Percentiles rank a stretch among this genome's conserved stretches.
Conservation (phyloP, 208 protist genomes). For the Herpetomonas tarakana region DNA sequence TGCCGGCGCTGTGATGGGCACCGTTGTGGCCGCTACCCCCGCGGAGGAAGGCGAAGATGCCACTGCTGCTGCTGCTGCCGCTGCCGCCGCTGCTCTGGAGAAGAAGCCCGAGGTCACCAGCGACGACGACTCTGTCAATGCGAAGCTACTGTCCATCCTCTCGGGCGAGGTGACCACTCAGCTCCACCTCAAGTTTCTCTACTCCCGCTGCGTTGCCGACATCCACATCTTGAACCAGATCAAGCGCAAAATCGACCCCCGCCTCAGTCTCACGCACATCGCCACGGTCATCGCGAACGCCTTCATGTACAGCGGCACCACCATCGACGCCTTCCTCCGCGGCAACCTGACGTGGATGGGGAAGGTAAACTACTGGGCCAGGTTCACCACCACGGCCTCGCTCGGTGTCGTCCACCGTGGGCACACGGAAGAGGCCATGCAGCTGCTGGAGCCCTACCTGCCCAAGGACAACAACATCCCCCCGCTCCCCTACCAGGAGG, state of each 20-base stretch:
- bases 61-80: neutral
- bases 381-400: slow-evolving; percentile 96
- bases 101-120: slow-evolving; percentile 8
- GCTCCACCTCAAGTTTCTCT: slow-evolving; percentile 96
- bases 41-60: slow-evolving; percentile 8
- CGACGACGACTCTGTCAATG: slow-evolving; percentile 23
- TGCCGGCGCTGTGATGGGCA: slow-evolving; percentile 1
- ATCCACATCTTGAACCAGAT: slow-evolving; percentile 95
- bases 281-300: slow-evolving; percentile 95
- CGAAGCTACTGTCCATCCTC: slow-evolving; percentile 78
- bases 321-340: slow-evolving; percentile 96
- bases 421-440: slow-evolving; percentile 86
- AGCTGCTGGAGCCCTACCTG: slow-evolving; percentile 93
- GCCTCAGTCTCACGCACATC: slow-evolving; percentile 86
- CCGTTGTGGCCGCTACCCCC: neutral
- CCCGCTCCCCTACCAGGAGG: slow-evolving; percentile 93
- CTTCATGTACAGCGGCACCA: slow-evolving; percentile 98
- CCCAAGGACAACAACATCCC: slow-evolving; percentile 57
- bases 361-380: slow-evolving; percentile 96
- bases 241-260: slow-evolving; percentile 84
- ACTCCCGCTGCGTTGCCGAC: slow-evolving; percentile 93
- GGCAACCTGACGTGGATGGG: slow-evolving; percentile 97
- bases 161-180: slow-evolving; percentile 88
- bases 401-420: slow-evolving; percentile 98
- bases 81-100: slow-evolving; percentile 4